Base-by-base conservation (phyloP, 805 yeast genomes). In the Ogataea neopini region DNA sequence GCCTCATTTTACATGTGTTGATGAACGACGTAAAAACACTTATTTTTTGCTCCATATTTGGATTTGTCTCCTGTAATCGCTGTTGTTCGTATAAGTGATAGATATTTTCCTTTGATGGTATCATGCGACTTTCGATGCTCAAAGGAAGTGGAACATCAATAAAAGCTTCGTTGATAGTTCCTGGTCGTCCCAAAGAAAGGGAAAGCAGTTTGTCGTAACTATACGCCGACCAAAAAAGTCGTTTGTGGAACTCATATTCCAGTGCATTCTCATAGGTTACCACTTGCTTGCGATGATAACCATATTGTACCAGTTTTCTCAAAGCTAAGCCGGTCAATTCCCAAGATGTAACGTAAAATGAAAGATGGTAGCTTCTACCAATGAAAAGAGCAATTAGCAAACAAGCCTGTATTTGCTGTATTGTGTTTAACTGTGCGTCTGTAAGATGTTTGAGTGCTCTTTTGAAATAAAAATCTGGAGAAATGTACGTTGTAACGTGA, bases 361-460 rank as follows among this genome's bases (percentile, higher is more conserved):
- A 49, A 10, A 51, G 39, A 29, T 56, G 57, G 32, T 57, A 55
- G 23, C 52, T 51, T 33, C 57, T 47, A 10, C 59, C 57, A 15
- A 56, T 53, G 22, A 51, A 57, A 14, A 55, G 17, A 1, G 61
- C 53, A 10, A 56, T 41, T 11, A 57, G 40, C 28, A 56, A 29
- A 44, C 60, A 53, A 3, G 61, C 58, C 43, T 57, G 61, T 4
- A 57, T 54, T 40, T 57, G 61, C 32, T 56, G 58, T 0, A 57
- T 9, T 5, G 48, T 35, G 23, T 40, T 41, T 11, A 54, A 29
- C 9, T 52, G 47, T 3, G 54, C 51, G 4, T 26, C 36, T 9
- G 42, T 43, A 6, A 56, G 47, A 26, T 52, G 29, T 26, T 35
- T 40, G 30, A 56, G 39, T 11, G 58, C 50, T n/a, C 48, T 46